phyloP scores from a whole-genome alignment of 257 asterid species.

The Solanum pinnatisectum region DNA sequence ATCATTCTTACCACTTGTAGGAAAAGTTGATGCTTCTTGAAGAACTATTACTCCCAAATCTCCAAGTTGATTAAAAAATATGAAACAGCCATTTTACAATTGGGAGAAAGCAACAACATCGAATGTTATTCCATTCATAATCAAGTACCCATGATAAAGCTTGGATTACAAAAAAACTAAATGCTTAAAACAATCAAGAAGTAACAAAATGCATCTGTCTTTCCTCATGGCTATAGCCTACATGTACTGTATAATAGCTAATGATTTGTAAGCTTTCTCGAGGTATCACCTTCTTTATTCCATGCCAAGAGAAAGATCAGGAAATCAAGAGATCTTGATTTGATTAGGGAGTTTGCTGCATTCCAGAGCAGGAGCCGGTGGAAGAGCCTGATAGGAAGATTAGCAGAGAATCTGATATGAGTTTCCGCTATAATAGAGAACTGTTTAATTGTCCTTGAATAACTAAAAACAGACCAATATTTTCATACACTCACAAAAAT shows the following conservation, averaged over 20 bases:
- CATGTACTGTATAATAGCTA: background rate
- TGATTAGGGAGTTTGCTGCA: background rate
- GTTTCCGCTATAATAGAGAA: background rate
- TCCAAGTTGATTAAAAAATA: background rate
- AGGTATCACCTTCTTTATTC: background rate
- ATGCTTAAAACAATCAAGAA: background rate
- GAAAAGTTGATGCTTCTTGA: background rate
- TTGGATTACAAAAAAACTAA: background rate
- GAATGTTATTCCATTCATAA: background rate
- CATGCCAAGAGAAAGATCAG: background rate
- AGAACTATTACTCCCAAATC: background rate
- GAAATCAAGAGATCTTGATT: background rate
- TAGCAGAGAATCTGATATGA: background rate
- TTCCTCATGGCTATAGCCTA: background rate
- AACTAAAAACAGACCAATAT: background rate
- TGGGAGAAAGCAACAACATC: background rate
- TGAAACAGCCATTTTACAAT: background rate
- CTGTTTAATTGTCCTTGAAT: background rate
- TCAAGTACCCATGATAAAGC: background rate
- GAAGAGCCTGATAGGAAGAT: background rate
- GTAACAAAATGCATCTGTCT: background rate
- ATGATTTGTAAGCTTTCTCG: background rate
- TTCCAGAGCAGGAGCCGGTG: background rate
- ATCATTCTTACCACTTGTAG: background rate
- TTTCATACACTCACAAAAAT: background rate